Percentiles rank a stretch among this genome's conserved stretches.
Evolutionary conservation across 2,329 filamentous ascomycete species (phyloP).

Genomic region (Penicillium verrucosum): DNA sequence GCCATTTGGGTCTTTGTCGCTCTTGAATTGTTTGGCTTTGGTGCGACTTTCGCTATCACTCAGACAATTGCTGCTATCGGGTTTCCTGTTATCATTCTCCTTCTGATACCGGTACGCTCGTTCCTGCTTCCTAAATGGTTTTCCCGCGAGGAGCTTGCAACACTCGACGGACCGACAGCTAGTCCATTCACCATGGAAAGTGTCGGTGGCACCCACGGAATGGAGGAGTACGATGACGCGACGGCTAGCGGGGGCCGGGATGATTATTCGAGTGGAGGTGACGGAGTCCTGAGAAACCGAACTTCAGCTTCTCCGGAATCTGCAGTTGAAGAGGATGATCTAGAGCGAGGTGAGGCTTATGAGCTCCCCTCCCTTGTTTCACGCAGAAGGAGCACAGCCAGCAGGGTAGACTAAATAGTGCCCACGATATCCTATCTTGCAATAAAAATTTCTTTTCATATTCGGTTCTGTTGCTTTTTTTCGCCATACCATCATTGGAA

Average conservation of each 20-base stretch:
- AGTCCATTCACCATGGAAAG: conserved; percentile 74
- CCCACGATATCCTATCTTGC: neutral
- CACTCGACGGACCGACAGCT: conserved; percentile 71
- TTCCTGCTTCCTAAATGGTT: conserved; percentile 63
- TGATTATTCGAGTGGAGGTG: conserved; percentile 11
- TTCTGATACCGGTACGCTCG: conserved; percentile 65
- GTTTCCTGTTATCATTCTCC: conserved; percentile 71
- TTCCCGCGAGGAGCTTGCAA: conserved; percentile 56
- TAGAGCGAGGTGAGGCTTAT: conserved; percentile 43
- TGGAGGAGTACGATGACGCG: conserved; percentile 26
- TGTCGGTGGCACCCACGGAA: conserved; percentile 62
- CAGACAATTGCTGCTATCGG: conserved; percentile 80
- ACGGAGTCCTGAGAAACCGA: conserved; percentile 19
- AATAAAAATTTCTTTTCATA: neutral
- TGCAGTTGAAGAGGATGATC: conserved; percentile 34
- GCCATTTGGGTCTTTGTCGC: conserved; percentile 70
- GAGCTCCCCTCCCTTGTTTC: conserved; percentile 32
- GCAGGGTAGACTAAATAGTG: conserved; percentile 17
- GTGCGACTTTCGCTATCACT: conserved; percentile 76
- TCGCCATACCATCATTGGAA: neutral
- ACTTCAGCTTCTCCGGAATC: conserved; percentile 26
- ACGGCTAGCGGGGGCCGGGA: conserved; percentile 3
- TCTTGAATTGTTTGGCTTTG: conserved; percentile 68
- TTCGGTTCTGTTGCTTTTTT: too few relatives aligned
- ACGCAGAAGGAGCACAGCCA: conserved; percentile 30